phyloP scores from a whole-genome alignment of 1,284 basidiomycete species.

The Schizopora paradoxa region DNA sequence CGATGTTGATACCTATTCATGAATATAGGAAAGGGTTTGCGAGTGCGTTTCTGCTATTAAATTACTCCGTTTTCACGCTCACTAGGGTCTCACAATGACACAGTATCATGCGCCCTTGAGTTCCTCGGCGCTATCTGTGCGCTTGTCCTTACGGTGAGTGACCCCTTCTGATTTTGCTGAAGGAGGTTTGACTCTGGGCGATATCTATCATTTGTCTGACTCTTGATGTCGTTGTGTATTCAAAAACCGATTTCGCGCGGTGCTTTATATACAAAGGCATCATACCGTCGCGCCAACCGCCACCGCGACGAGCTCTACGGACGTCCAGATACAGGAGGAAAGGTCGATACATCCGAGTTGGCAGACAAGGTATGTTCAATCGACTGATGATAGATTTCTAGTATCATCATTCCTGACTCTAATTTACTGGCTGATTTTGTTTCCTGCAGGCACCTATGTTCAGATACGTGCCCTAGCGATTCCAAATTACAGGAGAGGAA shows the following conservation, averaged over 20 bases:
- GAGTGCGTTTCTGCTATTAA: conserved; percentile 30
- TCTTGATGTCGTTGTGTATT: not conserved
- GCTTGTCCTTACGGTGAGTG: conserved; percentile 48
- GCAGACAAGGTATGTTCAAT: conserved; percentile 55
- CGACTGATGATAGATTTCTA: not conserved
- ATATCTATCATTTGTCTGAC: not conserved
- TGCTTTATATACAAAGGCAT: conserved; percentile 40
- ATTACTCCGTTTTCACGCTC: not conserved
- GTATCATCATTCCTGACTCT: conserved; percentile 5
- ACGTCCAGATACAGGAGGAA: conserved; percentile 39
- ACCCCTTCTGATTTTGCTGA: not conserved
- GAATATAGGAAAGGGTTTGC: conserved; percentile 56
- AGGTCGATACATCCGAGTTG: conserved; percentile 59
- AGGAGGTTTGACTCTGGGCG: not conserved
- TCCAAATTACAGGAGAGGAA: too few species aligned
- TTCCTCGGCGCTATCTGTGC: conserved; percentile 55
- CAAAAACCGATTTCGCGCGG: too few species aligned
- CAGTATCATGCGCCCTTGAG: conserved; percentile 31
- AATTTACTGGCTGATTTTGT: not conserved
- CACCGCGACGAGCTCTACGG: conserved; percentile 52
- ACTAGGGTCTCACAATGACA: not conserved
- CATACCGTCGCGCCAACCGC: conserved; percentile 58
- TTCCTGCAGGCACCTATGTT: conserved; percentile 9
- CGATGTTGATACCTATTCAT: not conserved
- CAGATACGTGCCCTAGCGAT: conserved; percentile 9